Percentiles rank a stretch among this genome's conserved stretches.
Conservation (phyloP, 176 grass and related monocot genomes). For the Elymus sibiricus region DNA sequence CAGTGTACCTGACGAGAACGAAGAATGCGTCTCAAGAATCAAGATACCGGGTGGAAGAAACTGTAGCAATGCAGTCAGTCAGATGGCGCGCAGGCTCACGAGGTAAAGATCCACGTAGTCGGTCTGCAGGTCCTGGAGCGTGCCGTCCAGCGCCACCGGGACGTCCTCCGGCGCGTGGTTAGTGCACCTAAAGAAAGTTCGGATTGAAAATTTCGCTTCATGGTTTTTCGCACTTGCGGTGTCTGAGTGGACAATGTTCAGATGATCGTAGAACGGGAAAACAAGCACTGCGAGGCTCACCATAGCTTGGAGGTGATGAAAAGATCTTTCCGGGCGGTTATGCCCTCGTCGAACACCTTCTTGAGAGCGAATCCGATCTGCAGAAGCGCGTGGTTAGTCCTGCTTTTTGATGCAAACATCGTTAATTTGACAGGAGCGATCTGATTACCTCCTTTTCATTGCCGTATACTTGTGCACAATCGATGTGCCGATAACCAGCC, state of each 20-base stretch:
- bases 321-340: conserved; percentile 59
- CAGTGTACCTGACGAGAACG: conserved; percentile 54
- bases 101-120: conserved; percentile 91
- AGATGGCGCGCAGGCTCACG: background rate
- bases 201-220: background rate
- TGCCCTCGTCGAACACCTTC: conserved; percentile 69
- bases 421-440: background rate
- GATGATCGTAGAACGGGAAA: too few relatives aligned
- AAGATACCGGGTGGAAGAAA: too few relatives aligned
- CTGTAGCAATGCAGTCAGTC: too few relatives aligned
- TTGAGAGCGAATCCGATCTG: conserved; percentile 68
- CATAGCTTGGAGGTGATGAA: conserved; percentile 92
- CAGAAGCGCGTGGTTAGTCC: background rate
- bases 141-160: conserved; percentile 46
- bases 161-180: conserved; percentile 78
- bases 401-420: background rate
- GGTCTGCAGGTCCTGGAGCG: conserved; percentile 65
- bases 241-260: background rate
- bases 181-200: conserved; percentile 33
- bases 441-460: conserved; percentile 85
- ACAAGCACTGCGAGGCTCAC: conserved; percentile 14
- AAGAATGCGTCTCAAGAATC: background rate
- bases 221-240: background rate
- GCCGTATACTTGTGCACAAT: conserved; percentile 61
- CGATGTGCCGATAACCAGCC: conserved; percentile 87